Evolutionary conservation across 2,329 filamentous ascomycete genomes (phyloP).

Genomic region (Fonsecaea monophora): DNA sequence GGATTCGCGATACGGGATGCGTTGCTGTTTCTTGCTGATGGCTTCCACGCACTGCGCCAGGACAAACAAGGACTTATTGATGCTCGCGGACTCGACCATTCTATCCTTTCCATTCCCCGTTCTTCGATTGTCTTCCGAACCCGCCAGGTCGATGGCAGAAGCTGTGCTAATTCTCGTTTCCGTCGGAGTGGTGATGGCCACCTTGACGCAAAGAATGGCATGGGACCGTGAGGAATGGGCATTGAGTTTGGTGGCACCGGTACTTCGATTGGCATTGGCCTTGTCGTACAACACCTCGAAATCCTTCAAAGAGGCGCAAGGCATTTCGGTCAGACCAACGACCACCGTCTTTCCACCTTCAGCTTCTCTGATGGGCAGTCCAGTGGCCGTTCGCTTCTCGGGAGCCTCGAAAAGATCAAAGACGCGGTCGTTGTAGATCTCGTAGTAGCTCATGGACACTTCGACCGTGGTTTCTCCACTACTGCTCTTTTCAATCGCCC

Average conservation of each 20-base stretch:
- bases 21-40: slow-evolving; percentile 74
- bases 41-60: slow-evolving; percentile 94
- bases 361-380: slow-evolving; percentile 76
- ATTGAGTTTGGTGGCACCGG: slow-evolving; percentile 87
- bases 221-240: slow-evolving; percentile 89
- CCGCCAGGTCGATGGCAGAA: slow-evolving; percentile 92
- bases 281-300: slow-evolving; percentile 91
- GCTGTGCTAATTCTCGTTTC: slow-evolving; percentile 78
- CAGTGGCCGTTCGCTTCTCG: slow-evolving; percentile 82
- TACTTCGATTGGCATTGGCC: slow-evolving; percentile 87
- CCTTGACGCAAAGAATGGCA: slow-evolving; percentile 87
- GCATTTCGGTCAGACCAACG: slow-evolving; percentile 80
- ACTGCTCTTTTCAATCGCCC: slow-evolving; percentile 83
- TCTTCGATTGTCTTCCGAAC: slow-evolving; percentile 91
- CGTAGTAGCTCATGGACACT: slow-evolving; percentile 87
- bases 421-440: slow-evolving; percentile 96
- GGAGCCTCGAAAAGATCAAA: slow-evolving; percentile 87
- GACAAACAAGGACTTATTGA: slow-evolving; percentile 97
- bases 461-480: slow-evolving; percentile 72
- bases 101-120: slow-evolving; percentile 94
- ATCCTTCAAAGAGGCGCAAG: slow-evolving; percentile 84
- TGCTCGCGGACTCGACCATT: slow-evolving; percentile 91
- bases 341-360: slow-evolving; percentile 87
- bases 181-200: slow-evolving; percentile 75
- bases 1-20: slow-evolving; percentile 91